Conservation (phyloP, 2,329 filamentous ascomycete species). For the Aureobasidium sp. region DNA sequence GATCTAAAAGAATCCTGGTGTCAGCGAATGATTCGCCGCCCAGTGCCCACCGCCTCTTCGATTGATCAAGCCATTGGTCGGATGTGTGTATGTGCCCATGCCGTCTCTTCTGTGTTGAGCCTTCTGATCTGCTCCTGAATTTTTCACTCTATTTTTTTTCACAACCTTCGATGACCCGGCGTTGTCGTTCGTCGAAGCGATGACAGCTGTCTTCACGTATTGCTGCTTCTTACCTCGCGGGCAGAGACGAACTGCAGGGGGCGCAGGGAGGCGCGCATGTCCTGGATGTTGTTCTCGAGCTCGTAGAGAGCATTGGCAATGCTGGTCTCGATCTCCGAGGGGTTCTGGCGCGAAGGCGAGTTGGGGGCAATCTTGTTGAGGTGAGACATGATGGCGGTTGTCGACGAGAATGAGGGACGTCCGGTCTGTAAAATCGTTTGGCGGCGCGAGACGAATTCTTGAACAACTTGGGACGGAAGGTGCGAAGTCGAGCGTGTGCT, state of each 20-base stretch:
- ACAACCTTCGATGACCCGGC: constrained; percentile 10
- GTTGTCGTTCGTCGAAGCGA: constrained; percentile 13
- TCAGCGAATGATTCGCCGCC: constrained; percentile 46
- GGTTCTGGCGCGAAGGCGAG: constrained; percentile 92
- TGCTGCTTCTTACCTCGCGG: constrained; percentile 78
- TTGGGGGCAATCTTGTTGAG: constrained; percentile 98
- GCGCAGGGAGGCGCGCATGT: constrained; percentile 92
- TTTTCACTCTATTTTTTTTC: not conserved
- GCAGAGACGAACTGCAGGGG: constrained; percentile 98
- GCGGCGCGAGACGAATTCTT: constrained; percentile 15
- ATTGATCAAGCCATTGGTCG: constrained; percentile 16
- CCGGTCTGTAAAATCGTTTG: constrained; percentile 14
- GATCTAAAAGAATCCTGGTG: constrained; percentile 66
- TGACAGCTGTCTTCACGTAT: constrained; percentile 7
- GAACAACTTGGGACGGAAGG: not conserved
- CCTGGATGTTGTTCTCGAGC: constrained; percentile 97
- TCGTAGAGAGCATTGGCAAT: constrained; percentile 97
- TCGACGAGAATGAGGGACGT: constrained; percentile 14
- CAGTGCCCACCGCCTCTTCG: constrained; percentile 52
- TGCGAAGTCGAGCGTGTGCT: constrained; percentile 4
- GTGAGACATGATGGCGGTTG: constrained; percentile 49
- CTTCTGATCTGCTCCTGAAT: constrained; percentile 3
- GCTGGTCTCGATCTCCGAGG: constrained; percentile 94
- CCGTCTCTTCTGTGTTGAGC: constrained; percentile 1
- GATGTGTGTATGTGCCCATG: constrained; percentile 7